phyloP scores from a whole-genome alignment of 192 early-diverging fungal species.

The Backusella circina region DNA sequence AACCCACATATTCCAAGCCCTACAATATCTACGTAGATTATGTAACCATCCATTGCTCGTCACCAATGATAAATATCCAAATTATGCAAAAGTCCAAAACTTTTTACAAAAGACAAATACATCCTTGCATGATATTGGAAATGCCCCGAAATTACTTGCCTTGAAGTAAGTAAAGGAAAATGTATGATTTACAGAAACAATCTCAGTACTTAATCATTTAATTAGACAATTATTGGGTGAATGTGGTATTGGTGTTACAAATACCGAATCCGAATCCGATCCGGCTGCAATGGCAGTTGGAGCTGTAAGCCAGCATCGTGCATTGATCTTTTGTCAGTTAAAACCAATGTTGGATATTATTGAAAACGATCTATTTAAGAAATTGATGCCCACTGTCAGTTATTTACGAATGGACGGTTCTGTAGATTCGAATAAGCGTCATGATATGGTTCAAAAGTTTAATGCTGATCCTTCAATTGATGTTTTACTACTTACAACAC shows the following conservation, averaged over 20 bases:
- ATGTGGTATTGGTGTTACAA: constrained; percentile 88
- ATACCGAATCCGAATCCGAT: constrained; percentile 44
- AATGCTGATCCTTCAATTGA: constrained; percentile 96
- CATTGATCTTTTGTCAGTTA: constrained; percentile 95
- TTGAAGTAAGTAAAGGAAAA: constrained; percentile 53
- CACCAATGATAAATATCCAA: constrained; percentile 84
- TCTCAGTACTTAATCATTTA: constrained; percentile 6
- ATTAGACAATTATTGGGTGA: constrained; percentile 80
- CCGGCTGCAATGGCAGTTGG: constrained; percentile 42
- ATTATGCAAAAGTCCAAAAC: constrained; percentile 64
- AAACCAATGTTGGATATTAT: constrained; percentile 97
- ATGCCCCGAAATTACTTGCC: constrained; percentile 91
- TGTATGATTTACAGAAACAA: not conserved
- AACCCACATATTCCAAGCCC: constrained; percentile 95
- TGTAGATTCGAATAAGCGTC: constrained; percentile 76
- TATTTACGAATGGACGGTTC: constrained; percentile 94
- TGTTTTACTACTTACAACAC: constrained; percentile 90
- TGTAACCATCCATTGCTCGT: constrained; percentile 96
- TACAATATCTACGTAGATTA: constrained; percentile 93
- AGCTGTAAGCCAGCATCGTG: constrained; percentile 82
- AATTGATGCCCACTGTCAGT: constrained; percentile 82
- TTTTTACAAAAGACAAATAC: constrained; percentile 52
- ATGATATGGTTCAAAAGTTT: constrained; percentile 91
- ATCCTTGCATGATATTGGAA: constrained; percentile 65
- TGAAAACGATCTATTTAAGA: constrained; percentile 83